Evolutionary conservation across 1,284 basidiomycete species (phyloP).

Genomic region (Heterobasidion annosum): DNA sequence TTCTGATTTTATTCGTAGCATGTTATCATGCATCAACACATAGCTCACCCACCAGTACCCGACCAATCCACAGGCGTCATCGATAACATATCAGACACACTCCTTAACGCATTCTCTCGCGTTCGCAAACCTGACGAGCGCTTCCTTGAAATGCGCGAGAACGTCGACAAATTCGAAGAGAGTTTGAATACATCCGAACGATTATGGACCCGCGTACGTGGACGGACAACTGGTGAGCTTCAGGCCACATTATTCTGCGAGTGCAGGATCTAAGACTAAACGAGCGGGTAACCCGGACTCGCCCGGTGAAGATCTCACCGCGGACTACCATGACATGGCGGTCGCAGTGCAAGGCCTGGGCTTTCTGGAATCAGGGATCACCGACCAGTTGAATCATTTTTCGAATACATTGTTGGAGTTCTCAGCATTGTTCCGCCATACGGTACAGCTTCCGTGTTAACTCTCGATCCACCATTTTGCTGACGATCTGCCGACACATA

Average conservation of each 20-base stretch:
- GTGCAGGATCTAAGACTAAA: constrained; percentile 63
- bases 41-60: constrained; percentile 78
- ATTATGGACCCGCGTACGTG: constrained; percentile 66
- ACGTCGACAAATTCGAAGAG: constrained; percentile 93
- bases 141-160: constrained; percentile 86
- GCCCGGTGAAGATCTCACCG: constrained; percentile 77
- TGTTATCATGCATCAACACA: constrained; percentile 92
- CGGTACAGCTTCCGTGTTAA: constrained; percentile 36
- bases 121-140: constrained; percentile 96
- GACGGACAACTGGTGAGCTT: constrained; percentile 79
- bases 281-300: constrained; percentile 70
- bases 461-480: neutral
- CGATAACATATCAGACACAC: constrained; percentile 91
- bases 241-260: constrained; percentile 12
- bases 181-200: constrained; percentile 77
- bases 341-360: constrained; percentile 94
- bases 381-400: constrained; percentile 92
- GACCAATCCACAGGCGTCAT: constrained; percentile 78
- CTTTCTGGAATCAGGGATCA: constrained; percentile 96
- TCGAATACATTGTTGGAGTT: constrained; percentile 93
- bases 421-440: constrained; percentile 76
- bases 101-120: constrained; percentile 90
- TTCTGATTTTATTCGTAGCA: constrained; percentile 39
- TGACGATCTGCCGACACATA: constrained; percentile 19
- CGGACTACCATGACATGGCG: constrained; percentile 95